These are phyloP conservation scores for Debaryomyces subglobosus DNA, from an alignment of 1,139 yeast genomes.

Conservation along the genomic window DNA sequence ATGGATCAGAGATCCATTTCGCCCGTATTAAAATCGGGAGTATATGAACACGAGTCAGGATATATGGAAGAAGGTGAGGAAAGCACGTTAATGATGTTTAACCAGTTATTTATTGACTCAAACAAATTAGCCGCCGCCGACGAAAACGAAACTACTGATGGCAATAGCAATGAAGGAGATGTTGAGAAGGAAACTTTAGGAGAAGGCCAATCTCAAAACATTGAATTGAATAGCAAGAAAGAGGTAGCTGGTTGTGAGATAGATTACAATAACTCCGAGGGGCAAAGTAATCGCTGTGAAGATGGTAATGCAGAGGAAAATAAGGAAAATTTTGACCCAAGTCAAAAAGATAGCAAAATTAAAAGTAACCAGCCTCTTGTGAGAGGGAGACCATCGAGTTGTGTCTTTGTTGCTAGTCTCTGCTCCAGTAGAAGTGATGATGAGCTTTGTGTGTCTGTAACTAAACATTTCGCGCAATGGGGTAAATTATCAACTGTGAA, in stretches of 20 bases:
- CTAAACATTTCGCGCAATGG: slow-evolving; percentile 64
- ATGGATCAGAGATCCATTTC: slow-evolving; percentile 12
- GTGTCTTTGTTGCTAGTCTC: slow-evolving; percentile 86
- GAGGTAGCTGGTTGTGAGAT: background rate
- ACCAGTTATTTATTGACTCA: slow-evolving; percentile 12
- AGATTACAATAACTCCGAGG: background rate
- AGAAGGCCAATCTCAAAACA: background rate
- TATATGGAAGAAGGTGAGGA: slow-evolving; percentile 36
- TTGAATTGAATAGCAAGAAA: background rate
- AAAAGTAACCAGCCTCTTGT: slow-evolving; percentile 7
- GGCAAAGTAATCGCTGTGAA: background rate
- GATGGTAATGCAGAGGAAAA: slow-evolving; percentile 1
- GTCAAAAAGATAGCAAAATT: background rate
- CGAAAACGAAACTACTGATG: background rate
- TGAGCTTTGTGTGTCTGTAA: slow-evolving; percentile 67
- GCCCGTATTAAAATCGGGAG: slow-evolving; percentile 9
- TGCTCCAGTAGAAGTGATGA: slow-evolving; percentile 68
- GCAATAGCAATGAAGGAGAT: background rate
- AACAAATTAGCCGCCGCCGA: slow-evolving; percentile 9
- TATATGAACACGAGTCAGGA: slow-evolving; percentile 16
- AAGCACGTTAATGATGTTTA: slow-evolving; percentile 34
- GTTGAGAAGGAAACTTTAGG: background rate
- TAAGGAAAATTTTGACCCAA: slow-evolving; percentile 7
- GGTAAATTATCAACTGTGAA: slow-evolving; percentile 77
- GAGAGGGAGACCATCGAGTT: slow-evolving; percentile 69